phyloP scores from a whole-genome alignment of 2,329 filamentous ascomycete genomes.

The Neonectria neomacrospora region DNA sequence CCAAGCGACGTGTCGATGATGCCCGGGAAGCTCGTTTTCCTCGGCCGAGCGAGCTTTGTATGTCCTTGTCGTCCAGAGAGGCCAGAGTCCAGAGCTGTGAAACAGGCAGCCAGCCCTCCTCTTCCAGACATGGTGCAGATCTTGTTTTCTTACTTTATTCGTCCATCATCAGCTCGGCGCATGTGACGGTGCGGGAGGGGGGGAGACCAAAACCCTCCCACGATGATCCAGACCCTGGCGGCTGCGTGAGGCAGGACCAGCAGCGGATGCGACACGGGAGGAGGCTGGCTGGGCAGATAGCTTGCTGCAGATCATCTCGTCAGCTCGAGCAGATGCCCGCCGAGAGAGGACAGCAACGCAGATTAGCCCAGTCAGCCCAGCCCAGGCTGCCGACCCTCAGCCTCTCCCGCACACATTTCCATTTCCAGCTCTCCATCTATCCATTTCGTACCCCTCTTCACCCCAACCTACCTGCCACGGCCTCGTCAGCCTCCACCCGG shows the following conservation, averaged over 20 bases:
- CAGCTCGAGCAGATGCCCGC: not conserved
- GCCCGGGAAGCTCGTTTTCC: not conserved
- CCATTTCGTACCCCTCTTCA: not conserved
- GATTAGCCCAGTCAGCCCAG: slow-evolving; percentile 7
- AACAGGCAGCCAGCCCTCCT: too few relatives aligned
- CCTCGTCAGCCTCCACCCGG: slow-evolving; percentile 22
- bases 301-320: slow-evolving; percentile 13
- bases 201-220: slow-evolving; percentile 11
- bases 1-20: slow-evolving; percentile 5
- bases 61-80: too few relatives aligned
- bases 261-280: not conserved
- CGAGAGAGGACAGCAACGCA: not conserved
- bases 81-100: too few relatives aligned
- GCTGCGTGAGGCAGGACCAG: not conserved
- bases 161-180: slow-evolving; percentile 17
- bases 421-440: not conserved
- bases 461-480: slow-evolving; percentile 1
- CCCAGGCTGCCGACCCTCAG: slow-evolving; percentile 13
- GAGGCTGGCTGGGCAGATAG: slow-evolving; percentile 13
- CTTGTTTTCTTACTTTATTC: slow-evolving; percentile 8
- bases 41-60: not conserved
- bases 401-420: slow-evolving; percentile 12
- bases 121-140: too few relatives aligned
- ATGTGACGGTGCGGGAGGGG: slow-evolving; percentile 28
- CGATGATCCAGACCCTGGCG: not conserved